Percentiles rank a stretch among this genome's conserved stretches.
phyloP scores from a whole-genome alignment of 495 filamentous ascomycete species.

The Penicillium atrosanguineum region DNA sequence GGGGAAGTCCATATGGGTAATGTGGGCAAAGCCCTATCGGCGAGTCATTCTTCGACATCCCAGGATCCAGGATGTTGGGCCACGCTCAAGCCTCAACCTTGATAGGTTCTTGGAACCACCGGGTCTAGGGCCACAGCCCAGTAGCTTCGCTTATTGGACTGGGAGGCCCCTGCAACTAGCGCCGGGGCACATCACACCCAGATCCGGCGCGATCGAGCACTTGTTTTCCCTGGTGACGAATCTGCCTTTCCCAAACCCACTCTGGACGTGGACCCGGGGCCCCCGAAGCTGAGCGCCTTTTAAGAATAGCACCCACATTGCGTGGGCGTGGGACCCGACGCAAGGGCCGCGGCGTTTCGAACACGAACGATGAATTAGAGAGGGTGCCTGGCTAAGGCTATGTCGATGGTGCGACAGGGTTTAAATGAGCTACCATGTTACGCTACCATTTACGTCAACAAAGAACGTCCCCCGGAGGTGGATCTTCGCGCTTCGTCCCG shows the following conservation, averaged over 20 bases:
- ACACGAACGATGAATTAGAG: slow-evolving; percentile 1
- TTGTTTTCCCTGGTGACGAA: slow-evolving; percentile 1
- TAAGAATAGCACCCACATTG: slow-evolving; percentile 24
- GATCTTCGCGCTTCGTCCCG: slow-evolving; percentile 15
- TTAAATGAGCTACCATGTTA: slow-evolving; percentile 3
- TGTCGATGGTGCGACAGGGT: slow-evolving; percentile 9
- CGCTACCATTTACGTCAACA: slow-evolving; percentile 5
- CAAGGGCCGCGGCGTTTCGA: slow-evolving; percentile 10
- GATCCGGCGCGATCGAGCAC: slow-evolving; percentile 27
- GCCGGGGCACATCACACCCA: slow-evolving; percentile 21
- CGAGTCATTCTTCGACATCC: slow-evolving; percentile 19
- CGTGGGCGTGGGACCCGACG: slow-evolving; percentile 13
- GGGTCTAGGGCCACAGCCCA: neutral
- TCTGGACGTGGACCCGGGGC: neutral
- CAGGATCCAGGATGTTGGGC: slow-evolving; percentile 31
- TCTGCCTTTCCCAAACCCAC: neutral
- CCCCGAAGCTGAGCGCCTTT: slow-evolving; percentile 17
- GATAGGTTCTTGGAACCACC: slow-evolving; percentile 21
- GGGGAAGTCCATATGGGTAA: neutral
- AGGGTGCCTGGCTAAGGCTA: neutral
- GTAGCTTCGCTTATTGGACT: slow-evolving; percentile 17
- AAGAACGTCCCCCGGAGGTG: slow-evolving; percentile 14
- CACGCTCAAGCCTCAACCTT: slow-evolving; percentile 23
- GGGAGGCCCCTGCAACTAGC: slow-evolving; percentile 19
- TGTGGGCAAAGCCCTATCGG: slow-evolving; percentile 11